Percentiles rank a stretch among this genome's conserved stretches.
These are phyloP conservation scores for Saururus chinensis DNA, from an alignment of 164 flowering plant species.

Conservation along the genomic window DNA sequence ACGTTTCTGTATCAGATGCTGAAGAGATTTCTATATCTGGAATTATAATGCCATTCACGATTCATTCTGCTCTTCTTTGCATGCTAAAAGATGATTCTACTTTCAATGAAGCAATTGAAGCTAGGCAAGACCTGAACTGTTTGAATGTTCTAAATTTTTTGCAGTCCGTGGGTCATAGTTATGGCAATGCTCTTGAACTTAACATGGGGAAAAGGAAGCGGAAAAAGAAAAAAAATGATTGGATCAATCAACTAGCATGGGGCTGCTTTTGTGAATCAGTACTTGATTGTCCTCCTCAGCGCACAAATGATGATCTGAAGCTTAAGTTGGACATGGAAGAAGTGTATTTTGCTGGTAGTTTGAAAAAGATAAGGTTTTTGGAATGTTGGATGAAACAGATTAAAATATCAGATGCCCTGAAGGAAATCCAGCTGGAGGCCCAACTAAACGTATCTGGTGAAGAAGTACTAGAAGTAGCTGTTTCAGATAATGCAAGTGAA, in stretches of 20 bases:
- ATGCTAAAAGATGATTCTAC: conserved; percentile 16
- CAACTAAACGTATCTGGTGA: conserved; percentile 11
- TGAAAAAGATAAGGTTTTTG: conserved; percentile 72
- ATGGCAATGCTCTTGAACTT: conserved; percentile 5
- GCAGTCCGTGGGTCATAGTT: conserved; percentile 11
- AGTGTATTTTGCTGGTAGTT: conserved; percentile 34
- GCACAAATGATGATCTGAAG: not conserved
- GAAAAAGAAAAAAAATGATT: conserved; percentile 15
- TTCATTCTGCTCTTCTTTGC: conserved; percentile 48
- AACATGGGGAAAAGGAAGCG: conserved; percentile 18
- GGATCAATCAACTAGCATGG: conserved; percentile 50
- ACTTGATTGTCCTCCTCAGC: conserved; percentile 10
- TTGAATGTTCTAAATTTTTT: conserved; percentile 11
- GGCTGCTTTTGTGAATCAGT: conserved; percentile 47
- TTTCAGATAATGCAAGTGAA: conserved; percentile 28
- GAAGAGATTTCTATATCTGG: conserved; percentile 36
- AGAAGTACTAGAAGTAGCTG: conserved; percentile 6
- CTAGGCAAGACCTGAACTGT: conserved; percentile 7
- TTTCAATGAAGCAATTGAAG: conserved; percentile 3
- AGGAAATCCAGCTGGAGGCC: conserved; percentile 7
- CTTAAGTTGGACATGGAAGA: conserved; percentile 42
- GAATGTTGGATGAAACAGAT: conserved; percentile 91
- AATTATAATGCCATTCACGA: conserved; percentile 62
- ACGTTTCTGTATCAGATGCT: conserved; percentile 41
- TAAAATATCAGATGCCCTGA: conserved; percentile 13